Evolutionary conservation across 768 basidiomycete species (phyloP), one percentile per base, ranked within the genome.

Genomic region (Austroboletus festivus): DNA sequence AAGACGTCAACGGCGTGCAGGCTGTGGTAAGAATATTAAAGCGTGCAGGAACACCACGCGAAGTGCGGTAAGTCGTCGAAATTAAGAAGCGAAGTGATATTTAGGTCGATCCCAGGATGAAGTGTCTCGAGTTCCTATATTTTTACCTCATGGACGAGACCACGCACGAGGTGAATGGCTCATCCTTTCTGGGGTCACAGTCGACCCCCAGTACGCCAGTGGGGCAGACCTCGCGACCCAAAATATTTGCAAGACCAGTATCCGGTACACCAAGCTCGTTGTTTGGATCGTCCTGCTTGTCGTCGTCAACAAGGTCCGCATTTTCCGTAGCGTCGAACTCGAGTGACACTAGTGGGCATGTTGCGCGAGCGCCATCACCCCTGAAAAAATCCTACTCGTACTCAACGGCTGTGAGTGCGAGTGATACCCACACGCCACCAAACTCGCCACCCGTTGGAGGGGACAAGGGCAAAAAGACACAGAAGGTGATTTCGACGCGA

Each of bases 61-160:
- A 90, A 71, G 88, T 94, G 48, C 73, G 90, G 93, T 94, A 49
- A 26, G 80, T 68, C 18, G 81, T 87, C 46, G 66, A 83, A 85
- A 85, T 52, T 23, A 73, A 35, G 16, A 20, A 11, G 38, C 22
- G 28, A 23, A 38, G 12, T 9, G 41, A 16, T 18, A 31, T 40
- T 39, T 30, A 68, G 16, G 7, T 30, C 21, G 33, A 37, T 38
- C 30, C 19, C 58, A 95, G 93, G 58, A 95, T 96, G 88, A 95
- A 95, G 71, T 95, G 92, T 53, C 74, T 97, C 16, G 94, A 96
- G 63, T 93, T 96, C 58, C 70, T 97, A 15, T 95, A 95, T 67
- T 96, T 94, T 66, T 97, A 97, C 65, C 75, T 97, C 7, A 74
- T 95, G 38, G 93, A 94, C 51, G 93, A 96, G 62, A 81, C 79